Evolutionary conservation across 345 rosid genomes (phyloP), one percentile per base, ranked within the genome.

Genomic region (Anacardium occidentale): DNA sequence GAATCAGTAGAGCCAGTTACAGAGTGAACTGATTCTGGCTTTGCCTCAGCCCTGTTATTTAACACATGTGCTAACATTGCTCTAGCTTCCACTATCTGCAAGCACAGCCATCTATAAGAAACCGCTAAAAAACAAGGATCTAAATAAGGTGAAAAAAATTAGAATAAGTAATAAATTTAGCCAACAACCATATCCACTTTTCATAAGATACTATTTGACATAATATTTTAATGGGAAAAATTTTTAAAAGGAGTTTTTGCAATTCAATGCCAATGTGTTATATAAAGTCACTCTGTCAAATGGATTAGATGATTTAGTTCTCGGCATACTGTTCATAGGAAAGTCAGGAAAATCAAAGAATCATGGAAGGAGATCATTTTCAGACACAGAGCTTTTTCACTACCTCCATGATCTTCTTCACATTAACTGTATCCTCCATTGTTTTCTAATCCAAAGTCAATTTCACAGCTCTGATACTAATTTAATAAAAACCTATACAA

Each of bases 71-170:
- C 88, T 79, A 92, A 79, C 85, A 83, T 75, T 51, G 88, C 91
- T 83, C 98, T 89, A 24, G 97, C 93, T 77, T 86, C 98, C 82
- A 87, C 62, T 78, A 95, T 83, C 99, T 95, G 73, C 80, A 79
- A 8, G 53, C 7, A 73, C n/a, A 29, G 44, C 62, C 18, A 52
- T 44, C n/a, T 34, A 48, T 74, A 71, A 74, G 52, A 60, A 63
- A 22, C 25, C 10, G 21, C 10, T 34, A 9, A 47, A 58, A 51
- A 14, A 42, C 9, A 14, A 42, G 20, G 53, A 8, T 45, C 17
- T 71, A 42, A 71, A 58, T 5, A 70, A 26, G 50, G 21, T 2
- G 45, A 24, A 12, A 11, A 52, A 65, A 14, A 55, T 10, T 62
- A 13, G 32, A 70, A 47, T 6, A 25, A 32, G 45, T 11, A 18